phyloP scores from a whole-genome alignment of 345 rosid species.

The Murraya koenigii region DNA sequence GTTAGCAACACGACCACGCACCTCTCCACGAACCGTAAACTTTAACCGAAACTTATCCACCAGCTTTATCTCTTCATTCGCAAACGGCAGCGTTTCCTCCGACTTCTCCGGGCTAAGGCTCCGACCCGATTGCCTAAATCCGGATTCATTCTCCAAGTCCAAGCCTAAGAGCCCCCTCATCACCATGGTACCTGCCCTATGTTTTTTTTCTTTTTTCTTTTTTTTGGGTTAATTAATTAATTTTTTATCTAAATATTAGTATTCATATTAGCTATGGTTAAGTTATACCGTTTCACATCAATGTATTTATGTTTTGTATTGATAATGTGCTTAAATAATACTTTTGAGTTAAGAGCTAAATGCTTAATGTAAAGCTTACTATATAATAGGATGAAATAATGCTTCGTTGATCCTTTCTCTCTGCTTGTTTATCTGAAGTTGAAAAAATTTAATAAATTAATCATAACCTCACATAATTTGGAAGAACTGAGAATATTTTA shows the following conservation, averaged over 20 bases:
- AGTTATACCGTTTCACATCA: background rate
- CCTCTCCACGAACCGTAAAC: slow-evolving; percentile 28
- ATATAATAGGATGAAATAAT: background rate
- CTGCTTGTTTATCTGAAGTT: background rate
- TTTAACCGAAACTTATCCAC: slow-evolving; percentile 32
- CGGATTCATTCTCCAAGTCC: slow-evolving; percentile 43
- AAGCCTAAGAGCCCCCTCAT: slow-evolving; percentile 67
- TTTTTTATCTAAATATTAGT: background rate
- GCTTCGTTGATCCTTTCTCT: background rate
- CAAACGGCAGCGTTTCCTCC: slow-evolving; percentile 45
- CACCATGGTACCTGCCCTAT: slow-evolving; percentile 46
- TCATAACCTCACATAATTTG: no score
- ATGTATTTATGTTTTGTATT: background rate
- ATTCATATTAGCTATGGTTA: background rate
- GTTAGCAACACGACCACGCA: slow-evolving; percentile 27
- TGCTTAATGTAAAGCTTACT: background rate
- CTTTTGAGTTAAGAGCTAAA: background rate
- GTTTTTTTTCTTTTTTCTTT: no score
- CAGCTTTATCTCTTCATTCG: slow-evolving; percentile 39
- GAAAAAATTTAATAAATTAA: no score
- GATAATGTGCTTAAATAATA: background rate
- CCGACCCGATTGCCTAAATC: slow-evolving; percentile 46
- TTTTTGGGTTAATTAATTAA: background rate
- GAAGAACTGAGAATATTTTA: no score
- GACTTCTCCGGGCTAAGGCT: slow-evolving; percentile 53